A percentile compares a stretch with the other conserved stretches of the same genome.
These are phyloP conservation scores for Microcyclospora pomicola DNA, from an alignment of 2,329 filamentous ascomycete genomes.

Conservation along the genomic window DNA sequence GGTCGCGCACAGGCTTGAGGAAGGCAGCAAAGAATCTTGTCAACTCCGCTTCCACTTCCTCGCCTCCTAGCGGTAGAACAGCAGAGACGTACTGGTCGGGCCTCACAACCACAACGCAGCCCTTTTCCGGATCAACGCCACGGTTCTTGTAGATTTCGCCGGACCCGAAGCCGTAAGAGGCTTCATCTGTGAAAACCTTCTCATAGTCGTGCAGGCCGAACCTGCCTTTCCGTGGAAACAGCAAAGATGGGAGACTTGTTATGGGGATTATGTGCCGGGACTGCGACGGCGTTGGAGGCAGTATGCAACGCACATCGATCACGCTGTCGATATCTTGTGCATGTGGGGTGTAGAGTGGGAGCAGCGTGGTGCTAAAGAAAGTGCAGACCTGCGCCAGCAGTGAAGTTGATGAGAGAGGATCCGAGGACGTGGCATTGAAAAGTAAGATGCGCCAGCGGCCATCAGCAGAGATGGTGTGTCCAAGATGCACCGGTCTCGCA, in stretches of 20 bases:
- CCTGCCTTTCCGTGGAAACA: conserved; percentile 29
- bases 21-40: conserved; percentile 19
- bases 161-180: conserved; percentile 25
- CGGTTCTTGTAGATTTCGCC: conserved; percentile 40
- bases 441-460: conserved; percentile 22
- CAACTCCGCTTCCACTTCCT: conserved; percentile 9
- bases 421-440: conserved; percentile 13
- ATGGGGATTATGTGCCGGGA: conserved; percentile 17
- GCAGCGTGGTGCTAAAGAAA: conserved; percentile 9
- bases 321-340: conserved; percentile 24
- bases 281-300: conserved; percentile 5
- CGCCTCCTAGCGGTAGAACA: conserved; percentile 15
- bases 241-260: conserved; percentile 28
- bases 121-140: conserved; percentile 41
- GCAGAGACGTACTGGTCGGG: conserved; percentile 53
- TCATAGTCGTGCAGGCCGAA: conserved; percentile 24
- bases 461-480: conserved; percentile 22
- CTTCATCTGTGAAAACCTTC: conserved; percentile 34
- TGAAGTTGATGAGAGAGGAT: conserved; percentile 9
- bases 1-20: conserved; percentile 5
- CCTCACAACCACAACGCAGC: conserved; percentile 46
- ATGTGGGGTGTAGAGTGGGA: conserved; percentile 26
- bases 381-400: conserved; percentile 12
- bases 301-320: no score
- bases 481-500: conserved; percentile 22